phyloP scores from a whole-genome alignment of 257 asterid genomes.

The Lithospermum erythrorhizon region DNA sequence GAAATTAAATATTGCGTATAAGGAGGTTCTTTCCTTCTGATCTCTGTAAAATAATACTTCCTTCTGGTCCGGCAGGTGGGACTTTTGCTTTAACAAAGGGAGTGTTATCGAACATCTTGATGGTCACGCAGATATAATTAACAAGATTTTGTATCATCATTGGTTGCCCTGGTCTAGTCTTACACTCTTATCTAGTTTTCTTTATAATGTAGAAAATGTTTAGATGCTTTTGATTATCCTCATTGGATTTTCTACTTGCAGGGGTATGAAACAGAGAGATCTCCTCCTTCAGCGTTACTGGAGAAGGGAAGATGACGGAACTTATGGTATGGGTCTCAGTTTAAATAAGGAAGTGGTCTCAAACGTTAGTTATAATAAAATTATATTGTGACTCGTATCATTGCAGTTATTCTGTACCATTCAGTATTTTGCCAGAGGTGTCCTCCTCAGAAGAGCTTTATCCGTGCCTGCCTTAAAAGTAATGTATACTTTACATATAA shows the following conservation, averaged over 20 bases:
- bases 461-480: constrained; percentile 99
- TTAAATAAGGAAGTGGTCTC: constrained; percentile 1
- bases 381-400: constrained; percentile 8
- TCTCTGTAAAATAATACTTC: too few species aligned
- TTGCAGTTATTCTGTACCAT: constrained; percentile 82
- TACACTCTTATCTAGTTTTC: constrained; percentile 13
- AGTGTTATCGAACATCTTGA: constrained; percentile 90
- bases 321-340: constrained; percentile 52
- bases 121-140: constrained; percentile 94
- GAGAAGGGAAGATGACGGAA: constrained; percentile 99
- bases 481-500: constrained; percentile 57
- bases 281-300: constrained; percentile 82
- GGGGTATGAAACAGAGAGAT: constrained; percentile 95
- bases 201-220: background rate
- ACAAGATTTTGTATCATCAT: constrained; percentile 61
- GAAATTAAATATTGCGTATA: too few species aligned
- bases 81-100: constrained; percentile 79
- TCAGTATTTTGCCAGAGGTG: constrained; percentile 84
- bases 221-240: constrained; percentile 4
- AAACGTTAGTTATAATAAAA: background rate
- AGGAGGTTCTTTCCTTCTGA: too few species aligned
- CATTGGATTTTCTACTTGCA: constrained; percentile 23
- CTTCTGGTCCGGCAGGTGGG: too few species aligned
- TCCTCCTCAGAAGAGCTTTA: constrained; percentile 63
- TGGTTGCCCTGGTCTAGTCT: constrained; percentile 87